phyloP scores from a whole-genome alignment of 352 stramenopile species.

The Phytophthora pseudosyringae region DNA sequence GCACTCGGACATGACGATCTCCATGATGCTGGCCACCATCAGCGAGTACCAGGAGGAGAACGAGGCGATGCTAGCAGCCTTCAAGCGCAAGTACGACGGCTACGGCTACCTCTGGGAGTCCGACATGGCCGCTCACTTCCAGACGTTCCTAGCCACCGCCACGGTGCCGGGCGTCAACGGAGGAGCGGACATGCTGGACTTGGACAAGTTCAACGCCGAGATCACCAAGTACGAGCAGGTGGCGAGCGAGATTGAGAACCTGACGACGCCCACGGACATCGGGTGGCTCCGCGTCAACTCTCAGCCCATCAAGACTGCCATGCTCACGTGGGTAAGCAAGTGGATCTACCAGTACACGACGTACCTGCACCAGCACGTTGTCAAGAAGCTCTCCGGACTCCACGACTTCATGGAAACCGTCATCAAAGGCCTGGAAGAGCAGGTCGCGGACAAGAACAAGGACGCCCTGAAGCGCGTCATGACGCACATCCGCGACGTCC shows the following conservation, averaged over 20 bases:
- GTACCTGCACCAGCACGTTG: slow-evolving; percentile 93
- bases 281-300: slow-evolving; percentile 98
- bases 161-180: slow-evolving; percentile 74
- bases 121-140: slow-evolving; percentile 93
- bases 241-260: slow-evolving; percentile 88
- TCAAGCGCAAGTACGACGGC: slow-evolving; percentile 95
- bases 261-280: slow-evolving; percentile 93
- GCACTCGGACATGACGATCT: slow-evolving; percentile 96
- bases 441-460: slow-evolving; percentile 93
- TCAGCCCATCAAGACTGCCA: slow-evolving; percentile 96
- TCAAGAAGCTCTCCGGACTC: slow-evolving; percentile 86
- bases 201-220: slow-evolving; percentile 95
- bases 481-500: slow-evolving; percentile 95
- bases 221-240: slow-evolving; percentile 97
- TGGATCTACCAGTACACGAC: slow-evolving; percentile 97
- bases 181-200: slow-evolving; percentile 87
- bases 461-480: slow-evolving; percentile 97
- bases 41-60: slow-evolving; percentile 94
- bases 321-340: slow-evolving; percentile 96
- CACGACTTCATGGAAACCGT: slow-evolving; percentile 95
- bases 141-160: slow-evolving; percentile 89
- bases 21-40: slow-evolving; percentile 94
- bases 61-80: slow-evolving; percentile 91
- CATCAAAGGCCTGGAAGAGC: slow-evolving; percentile 89
- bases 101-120: slow-evolving; percentile 97